These are phyloP conservation scores for Tricholoma hemisulphureum DNA, from an alignment of 768 basidiomycete genomes.

Conservation along the genomic window DNA sequence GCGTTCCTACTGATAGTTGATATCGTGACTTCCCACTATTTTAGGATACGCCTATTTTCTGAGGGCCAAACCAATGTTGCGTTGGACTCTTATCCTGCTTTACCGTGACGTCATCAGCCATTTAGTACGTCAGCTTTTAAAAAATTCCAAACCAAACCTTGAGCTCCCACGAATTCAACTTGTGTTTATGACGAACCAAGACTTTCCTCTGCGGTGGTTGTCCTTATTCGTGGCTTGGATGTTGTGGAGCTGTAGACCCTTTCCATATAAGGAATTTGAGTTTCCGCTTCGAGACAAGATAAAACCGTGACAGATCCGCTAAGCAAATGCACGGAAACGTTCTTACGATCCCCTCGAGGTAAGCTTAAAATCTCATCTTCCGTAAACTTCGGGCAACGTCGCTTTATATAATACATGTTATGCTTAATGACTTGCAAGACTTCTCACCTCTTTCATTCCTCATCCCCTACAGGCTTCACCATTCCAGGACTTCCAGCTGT, in stretches of 20 bases:
- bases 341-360: too few relatives aligned
- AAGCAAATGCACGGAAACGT: too few relatives aligned
- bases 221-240: too few relatives aligned
- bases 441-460: slow-evolving; percentile 1
- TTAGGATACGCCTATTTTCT: slow-evolving; percentile 13
- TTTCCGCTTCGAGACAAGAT: not conserved
- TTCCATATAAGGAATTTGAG: not conserved
- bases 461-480: slow-evolving; percentile 46
- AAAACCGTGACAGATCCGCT: too few relatives aligned
- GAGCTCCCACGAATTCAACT: not conserved
- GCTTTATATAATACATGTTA: too few relatives aligned
- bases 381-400: too few relatives aligned
- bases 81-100: not conserved
- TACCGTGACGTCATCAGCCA: too few relatives aligned
- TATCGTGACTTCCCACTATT: slow-evolving; percentile 6
- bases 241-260: too few relatives aligned
- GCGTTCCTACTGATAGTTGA: slow-evolving; percentile 3
- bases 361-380: too few relatives aligned
- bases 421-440: not conserved
- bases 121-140: not conserved
- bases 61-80: slow-evolving; percentile 3
- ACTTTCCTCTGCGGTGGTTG: not conserved
- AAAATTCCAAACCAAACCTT: not conserved
- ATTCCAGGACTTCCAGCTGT: slow-evolving; percentile 73
- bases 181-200: not conserved